Percentiles rank a stretch among this genome's conserved stretches.
phyloP scores from a whole-genome alignment of 306 rosid genomes.

The Ochetophila trinervis region DNA sequence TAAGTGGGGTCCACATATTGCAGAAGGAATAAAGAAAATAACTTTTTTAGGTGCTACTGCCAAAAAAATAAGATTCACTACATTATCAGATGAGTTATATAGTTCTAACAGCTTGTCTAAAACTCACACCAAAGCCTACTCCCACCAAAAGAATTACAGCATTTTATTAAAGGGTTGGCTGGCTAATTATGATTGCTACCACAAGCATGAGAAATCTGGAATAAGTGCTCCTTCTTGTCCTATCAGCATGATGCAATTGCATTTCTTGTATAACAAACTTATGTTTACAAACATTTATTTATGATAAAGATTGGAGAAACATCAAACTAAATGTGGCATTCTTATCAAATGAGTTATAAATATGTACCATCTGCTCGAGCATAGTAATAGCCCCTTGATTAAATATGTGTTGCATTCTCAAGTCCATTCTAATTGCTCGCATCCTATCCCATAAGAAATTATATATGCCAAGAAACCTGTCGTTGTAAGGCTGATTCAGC shows the following conservation, averaged over 20 bases:
- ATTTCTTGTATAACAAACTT: background rate
- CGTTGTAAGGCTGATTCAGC: constrained; percentile 77
- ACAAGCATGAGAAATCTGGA: too few species aligned
- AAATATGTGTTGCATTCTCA: constrained; percentile 97
- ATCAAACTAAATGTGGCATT: constrained; percentile 11
- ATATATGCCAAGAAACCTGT: constrained; percentile 70
- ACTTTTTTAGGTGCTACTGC: background rate
- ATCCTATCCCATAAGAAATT: constrained; percentile 98
- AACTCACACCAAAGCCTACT: background rate
- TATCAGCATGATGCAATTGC: background rate
- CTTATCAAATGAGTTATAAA: too few species aligned
- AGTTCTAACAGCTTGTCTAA: background rate
- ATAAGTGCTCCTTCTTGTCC: background rate
- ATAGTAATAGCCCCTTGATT: constrained; percentile 71
- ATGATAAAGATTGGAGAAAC: background rate
- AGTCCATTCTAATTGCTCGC: constrained; percentile 97
- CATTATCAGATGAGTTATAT: too few species aligned
- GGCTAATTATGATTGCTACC: too few species aligned
- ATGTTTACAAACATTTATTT: background rate
- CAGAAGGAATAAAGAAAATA: too few species aligned
- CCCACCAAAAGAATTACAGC: constrained; percentile 8
- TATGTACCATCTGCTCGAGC: constrained; percentile 89
- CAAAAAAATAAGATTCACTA: background rate
- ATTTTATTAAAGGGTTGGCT: background rate
- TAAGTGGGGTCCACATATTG: too few species aligned